These are phyloP conservation scores for Linderina pennispora DNA, from an alignment of 192 early-diverging fungal species.

Conservation along the genomic window DNA sequence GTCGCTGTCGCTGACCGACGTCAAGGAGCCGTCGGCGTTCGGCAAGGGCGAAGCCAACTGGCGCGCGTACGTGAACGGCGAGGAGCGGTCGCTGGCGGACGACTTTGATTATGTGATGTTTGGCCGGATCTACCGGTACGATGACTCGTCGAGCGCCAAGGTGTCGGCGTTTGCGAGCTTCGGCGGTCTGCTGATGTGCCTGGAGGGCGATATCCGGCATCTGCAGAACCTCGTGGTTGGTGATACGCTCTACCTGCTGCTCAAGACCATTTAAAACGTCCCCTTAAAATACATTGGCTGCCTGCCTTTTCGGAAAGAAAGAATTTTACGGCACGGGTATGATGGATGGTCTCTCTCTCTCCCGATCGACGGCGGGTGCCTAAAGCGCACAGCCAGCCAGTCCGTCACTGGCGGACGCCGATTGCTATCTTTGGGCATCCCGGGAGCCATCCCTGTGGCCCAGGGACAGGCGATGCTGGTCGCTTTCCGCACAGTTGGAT, in stretches of 20 bases:
- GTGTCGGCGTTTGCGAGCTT: slow-evolving; percentile 81
- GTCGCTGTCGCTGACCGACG: slow-evolving; percentile 60
- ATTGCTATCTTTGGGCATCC: too few species aligned
- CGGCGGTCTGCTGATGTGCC: slow-evolving; percentile 87
- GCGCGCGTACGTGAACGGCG: slow-evolving; percentile 49
- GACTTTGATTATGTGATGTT: slow-evolving; percentile 99
- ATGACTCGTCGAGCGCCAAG: slow-evolving; percentile 68
- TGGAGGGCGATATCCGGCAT: slow-evolving; percentile 79
- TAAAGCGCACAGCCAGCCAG: too few species aligned
- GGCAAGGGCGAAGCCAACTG: slow-evolving; percentile 46
- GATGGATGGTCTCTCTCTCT: too few species aligned
- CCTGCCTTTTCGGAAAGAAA: too few species aligned
- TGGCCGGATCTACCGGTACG: slow-evolving; percentile 94
- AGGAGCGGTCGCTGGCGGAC: slow-evolving; percentile 74
- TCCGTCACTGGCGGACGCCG: too few species aligned
- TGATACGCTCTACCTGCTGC: slow-evolving; percentile 85
- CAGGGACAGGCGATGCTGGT: too few species aligned
- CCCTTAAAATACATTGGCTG: background rate
- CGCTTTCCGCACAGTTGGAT: too few species aligned
- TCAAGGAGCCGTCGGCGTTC: slow-evolving; percentile 25
- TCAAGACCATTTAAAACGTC: slow-evolving; percentile 45
- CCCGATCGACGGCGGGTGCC: too few species aligned
- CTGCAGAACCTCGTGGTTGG: slow-evolving; percentile 80
- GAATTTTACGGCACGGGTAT: too few species aligned
- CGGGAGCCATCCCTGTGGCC: too few species aligned